These are phyloP conservation scores for Craterostigma plantagineum DNA, from an alignment of 257 asterid genomes.

Conservation along the genomic window DNA sequence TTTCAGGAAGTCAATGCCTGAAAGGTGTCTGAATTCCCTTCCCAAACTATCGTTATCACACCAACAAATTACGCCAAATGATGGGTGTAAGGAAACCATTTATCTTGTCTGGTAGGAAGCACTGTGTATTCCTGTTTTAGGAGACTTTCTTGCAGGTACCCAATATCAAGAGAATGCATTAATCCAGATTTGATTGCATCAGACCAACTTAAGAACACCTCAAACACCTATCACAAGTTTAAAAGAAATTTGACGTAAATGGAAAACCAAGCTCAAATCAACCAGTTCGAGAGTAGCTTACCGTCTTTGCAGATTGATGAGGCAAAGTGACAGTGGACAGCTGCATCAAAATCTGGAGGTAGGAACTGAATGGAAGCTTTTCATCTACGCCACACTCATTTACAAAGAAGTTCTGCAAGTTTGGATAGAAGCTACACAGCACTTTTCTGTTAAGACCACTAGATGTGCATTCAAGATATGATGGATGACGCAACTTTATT, in stretches of 20 bases:
- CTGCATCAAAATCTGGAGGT: slow-evolving; percentile 65
- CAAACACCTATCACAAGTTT: slow-evolving; percentile 35
- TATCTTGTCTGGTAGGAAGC: slow-evolving; percentile 82
- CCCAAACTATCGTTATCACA: slow-evolving; percentile 52
- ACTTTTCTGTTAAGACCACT: slow-evolving; percentile 12
- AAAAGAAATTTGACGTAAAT: background rate
- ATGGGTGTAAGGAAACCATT: slow-evolving; percentile 75
- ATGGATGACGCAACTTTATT: slow-evolving; percentile 1
- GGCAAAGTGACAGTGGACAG: slow-evolving; percentile 46
- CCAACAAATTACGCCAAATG: slow-evolving; percentile 81
- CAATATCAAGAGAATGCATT: slow-evolving; percentile 46
- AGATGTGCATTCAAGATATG: too few species aligned
- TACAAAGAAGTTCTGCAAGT: slow-evolving; percentile 77
- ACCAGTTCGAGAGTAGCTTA: slow-evolving; percentile 12
- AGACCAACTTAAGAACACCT: slow-evolving; percentile 58
- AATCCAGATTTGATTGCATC: slow-evolving; percentile 52
- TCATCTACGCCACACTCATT: slow-evolving; percentile 69
- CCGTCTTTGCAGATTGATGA: slow-evolving; percentile 64
- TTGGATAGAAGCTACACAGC: slow-evolving; percentile 44
- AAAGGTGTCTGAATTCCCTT: slow-evolving; percentile 45
- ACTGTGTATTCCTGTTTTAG: slow-evolving; percentile 38
- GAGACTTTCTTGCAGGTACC: slow-evolving; percentile 41
- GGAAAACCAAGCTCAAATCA: slow-evolving; percentile 1
- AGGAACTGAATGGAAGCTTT: slow-evolving; percentile 42
- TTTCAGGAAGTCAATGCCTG: slow-evolving; percentile 45